phyloP scores from a whole-genome alignment of 2,329 filamentous ascomycete species.

The Hymenoscyphus fraxineus region DNA sequence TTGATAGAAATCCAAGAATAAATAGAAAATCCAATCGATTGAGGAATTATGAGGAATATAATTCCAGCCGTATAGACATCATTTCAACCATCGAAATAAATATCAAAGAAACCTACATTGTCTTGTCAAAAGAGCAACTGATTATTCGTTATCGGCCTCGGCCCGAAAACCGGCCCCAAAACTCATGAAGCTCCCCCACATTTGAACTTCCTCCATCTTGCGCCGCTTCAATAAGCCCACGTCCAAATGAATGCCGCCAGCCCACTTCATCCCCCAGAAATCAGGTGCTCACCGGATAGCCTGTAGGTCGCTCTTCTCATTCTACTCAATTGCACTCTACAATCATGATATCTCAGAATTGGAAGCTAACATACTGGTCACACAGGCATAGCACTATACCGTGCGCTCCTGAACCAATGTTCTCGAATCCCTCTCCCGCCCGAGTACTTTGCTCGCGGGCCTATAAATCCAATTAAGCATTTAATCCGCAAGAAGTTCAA shows the following conservation, averaged over 20 bases:
- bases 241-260: constrained; percentile 41
- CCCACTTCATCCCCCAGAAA: constrained; percentile 41
- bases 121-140: too few relatives aligned
- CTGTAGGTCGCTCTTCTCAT: constrained; percentile 36
- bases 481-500: constrained; percentile 61
- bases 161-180: background rate
- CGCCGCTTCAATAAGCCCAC: background rate
- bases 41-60: background rate
- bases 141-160: background rate
- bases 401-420: constrained; percentile 61
- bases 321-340: background rate
- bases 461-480: constrained; percentile 46
- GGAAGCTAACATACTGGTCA: background rate
- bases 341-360: background rate
- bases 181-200: background rate
- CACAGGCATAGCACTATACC: constrained; percentile 66
- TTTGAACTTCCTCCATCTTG: background rate
- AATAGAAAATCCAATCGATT: background rate
- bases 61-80: too few relatives aligned
- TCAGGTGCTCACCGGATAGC: constrained; percentile 50
- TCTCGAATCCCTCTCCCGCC: constrained; percentile 49
- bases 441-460: constrained; percentile 38
- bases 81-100: too few relatives aligned
- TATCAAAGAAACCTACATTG: too few relatives aligned
- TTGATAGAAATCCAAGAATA: background rate